Evolutionary conservation across 495 filamentous ascomycete genomes (phyloP).

Genomic region (Penicillium atrosanguineum): DNA sequence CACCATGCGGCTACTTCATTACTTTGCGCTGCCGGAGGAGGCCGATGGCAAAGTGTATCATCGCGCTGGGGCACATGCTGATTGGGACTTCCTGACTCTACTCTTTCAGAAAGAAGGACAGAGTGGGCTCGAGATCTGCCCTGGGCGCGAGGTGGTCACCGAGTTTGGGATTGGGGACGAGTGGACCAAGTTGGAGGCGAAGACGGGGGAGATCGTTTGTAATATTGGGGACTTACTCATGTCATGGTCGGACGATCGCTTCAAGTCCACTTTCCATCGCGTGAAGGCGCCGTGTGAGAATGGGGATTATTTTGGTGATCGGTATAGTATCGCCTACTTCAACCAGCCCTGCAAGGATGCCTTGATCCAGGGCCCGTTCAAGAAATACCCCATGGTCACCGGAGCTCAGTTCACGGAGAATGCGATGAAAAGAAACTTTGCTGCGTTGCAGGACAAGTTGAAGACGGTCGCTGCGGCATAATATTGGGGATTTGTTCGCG

Average conservation of each 20-base stretch:
- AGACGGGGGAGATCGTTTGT: conserved; percentile 58
- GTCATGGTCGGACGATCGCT: conserved; percentile 67
- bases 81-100: conserved; percentile 62
- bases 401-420: conserved; percentile 55
- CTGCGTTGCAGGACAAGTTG: conserved; percentile 33
- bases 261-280: conserved; percentile 64
- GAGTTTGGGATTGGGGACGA: conserved; percentile 56
- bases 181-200: conserved; percentile 61
- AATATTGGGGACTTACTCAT: conserved; percentile 70
- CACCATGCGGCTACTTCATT: conserved; percentile 59
- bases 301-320: conserved; percentile 54
- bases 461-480: conserved; percentile 21
- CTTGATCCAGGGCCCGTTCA: conserved; percentile 57
- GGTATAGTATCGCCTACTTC: conserved; percentile 66
- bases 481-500: conserved; percentile 5
- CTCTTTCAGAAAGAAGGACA: conserved; percentile 65
- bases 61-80: conserved; percentile 63
- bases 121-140: conserved; percentile 64
- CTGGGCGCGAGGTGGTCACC: conserved; percentile 59
- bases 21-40: conserved; percentile 44
- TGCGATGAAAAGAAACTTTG: conserved; percentile 60
- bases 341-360: conserved; percentile 61
- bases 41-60: conserved; percentile 49
- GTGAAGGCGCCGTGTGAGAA: conserved; percentile 55
- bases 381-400: conserved; percentile 60